Evolutionary conservation across 2,329 filamentous ascomycete species (phyloP), one percentile per base, ranked within the genome.

Genomic region (Stemphylium lycopersici): DNA sequence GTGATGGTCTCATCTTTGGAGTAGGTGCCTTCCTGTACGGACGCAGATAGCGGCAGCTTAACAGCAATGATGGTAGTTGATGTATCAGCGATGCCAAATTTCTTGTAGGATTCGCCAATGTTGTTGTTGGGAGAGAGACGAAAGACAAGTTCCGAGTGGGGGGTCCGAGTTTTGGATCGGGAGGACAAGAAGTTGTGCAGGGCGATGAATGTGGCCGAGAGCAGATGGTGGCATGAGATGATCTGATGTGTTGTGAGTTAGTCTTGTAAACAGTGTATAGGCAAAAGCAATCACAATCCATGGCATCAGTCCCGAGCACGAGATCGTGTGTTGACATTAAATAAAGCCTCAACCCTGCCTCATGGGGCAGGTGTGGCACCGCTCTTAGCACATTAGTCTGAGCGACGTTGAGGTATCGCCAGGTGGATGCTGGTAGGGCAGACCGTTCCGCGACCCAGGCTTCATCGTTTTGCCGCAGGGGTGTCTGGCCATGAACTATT

Each of bases 41-140:
- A 55, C 2, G 47, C n/a, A 12, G 46, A 55, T 8, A 55, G 15
- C 0, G 87, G 83, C 20, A 98, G 81, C 72, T 97, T 98, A 68
- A 97, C 81, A 6, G 90, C 87, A 2, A 97, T 78, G n/a, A 99
- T 76, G 63, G 87, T 77, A 39, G 82, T 87, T 2, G 89, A 95
- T 10, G 81, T 78, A 11, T 90, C 85, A 0, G 84, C 80, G 53
- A 98, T 87, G 42, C 95, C 95, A 69, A 95, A 96, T 48, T 89
- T 88, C 29, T 91, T 88, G 76, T 98, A 98, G 0, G 92, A 88
- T 65, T 97, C 93, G 46, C 91, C 85, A 69, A 99, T 98, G 74
- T 96, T 96, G 72, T 91, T 93, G 59, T 90, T 92, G 0, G 90
- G 83, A 55, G 87, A 93, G 39, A 97, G 79, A 3, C 86, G 87